phyloP scores from a whole-genome alignment of 1,284 basidiomycete genomes.

The Irpex lacteus region DNA sequence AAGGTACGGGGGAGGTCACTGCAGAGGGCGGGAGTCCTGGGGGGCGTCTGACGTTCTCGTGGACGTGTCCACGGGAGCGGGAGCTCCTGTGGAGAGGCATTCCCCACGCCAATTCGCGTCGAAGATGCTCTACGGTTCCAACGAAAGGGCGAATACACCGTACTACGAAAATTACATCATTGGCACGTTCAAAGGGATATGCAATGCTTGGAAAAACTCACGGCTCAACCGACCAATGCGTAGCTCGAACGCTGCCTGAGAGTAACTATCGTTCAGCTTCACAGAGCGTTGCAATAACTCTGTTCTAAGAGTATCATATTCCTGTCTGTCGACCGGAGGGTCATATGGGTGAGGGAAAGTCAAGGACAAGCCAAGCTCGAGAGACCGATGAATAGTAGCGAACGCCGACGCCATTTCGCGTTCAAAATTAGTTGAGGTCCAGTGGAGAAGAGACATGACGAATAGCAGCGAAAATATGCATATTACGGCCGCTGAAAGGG shows the following conservation, averaged over 20 bases:
- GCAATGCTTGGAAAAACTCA: slow-evolving; percentile 22
- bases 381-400: slow-evolving; percentile 32
- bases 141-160: slow-evolving; percentile 46
- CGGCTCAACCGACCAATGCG: slow-evolving; percentile 44
- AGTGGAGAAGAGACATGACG: slow-evolving; percentile 38
- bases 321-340: slow-evolving; percentile 12
- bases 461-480: slow-evolving; percentile 38
- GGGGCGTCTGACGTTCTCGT: not conserved
- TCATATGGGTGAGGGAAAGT: slow-evolving; percentile 23
- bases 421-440: slow-evolving; percentile 43
- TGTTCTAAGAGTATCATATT: slow-evolving; percentile 25
- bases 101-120: slow-evolving; percentile 47
- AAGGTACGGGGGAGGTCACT: not conserved
- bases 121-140: slow-evolving; percentile 40
- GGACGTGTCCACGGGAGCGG: not conserved
- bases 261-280: slow-evolving; percentile 40
- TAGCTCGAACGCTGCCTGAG: slow-evolving; percentile 47
- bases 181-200: not conserved
- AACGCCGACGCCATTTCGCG: slow-evolving; percentile 37
- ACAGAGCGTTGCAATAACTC: slow-evolving; percentile 38
- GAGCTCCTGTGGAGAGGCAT: slow-evolving; percentile 28
- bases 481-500: slow-evolving; percentile 37
- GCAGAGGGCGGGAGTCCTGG: not conserved
- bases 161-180: slow-evolving; percentile 28
- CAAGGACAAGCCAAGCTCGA: slow-evolving; percentile 33